Base-by-base conservation (phyloP, 2,329 filamentous ascomycete species). In the Beauveria scarabaeidicola region DNA sequence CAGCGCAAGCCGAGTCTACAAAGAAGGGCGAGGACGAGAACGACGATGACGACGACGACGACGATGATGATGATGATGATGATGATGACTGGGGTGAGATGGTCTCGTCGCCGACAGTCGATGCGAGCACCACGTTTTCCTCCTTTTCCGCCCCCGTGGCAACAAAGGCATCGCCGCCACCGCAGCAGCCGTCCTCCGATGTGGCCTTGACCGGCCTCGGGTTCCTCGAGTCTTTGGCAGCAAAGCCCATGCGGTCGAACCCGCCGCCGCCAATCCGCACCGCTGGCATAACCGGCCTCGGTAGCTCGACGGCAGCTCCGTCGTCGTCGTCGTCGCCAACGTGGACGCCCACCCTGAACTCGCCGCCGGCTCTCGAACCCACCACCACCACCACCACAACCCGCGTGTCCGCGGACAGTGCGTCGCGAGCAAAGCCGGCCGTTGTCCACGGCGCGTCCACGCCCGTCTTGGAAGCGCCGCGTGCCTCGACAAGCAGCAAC, bases 61-160 rank as follows among this genome's bases (percentile, higher is more conserved):
- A 41, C 36, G 63, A 64, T 51, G 66, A 66, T 0, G 68, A 69
- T 0, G 71, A 73, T 6, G 73, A 77, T 0, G 78, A 81, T 5
- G 80, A 82, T 2, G 81, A 83, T 48, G 81, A 84, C 41, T 85
- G 82, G 82, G 82, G 82, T 2, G 82, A 85, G 62, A 85, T 85
- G 82, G 73, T 85, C 38, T 69, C 71, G 3, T 73, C 70, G 4
- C 68, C 72, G 2, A 63, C 67, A 2, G 58, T 43, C 5, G 29
- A 54, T 32, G 19, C 36, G 23, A 44, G 41, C n/a, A 6, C 46
- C 2, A 9, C 21, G 5, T 46, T 51, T 44, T 13, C 46, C 21
- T 29, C 57, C 10, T 25, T 44, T 5, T 44, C 36, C 13, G 21
- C 51, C 4, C 40, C n/a, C 21, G 11, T 21, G 7, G 46, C 17